Evolutionary conservation across 2,329 filamentous ascomycete genomes (phyloP).

Genomic region (Pseudogymnoascus sp.): DNA sequence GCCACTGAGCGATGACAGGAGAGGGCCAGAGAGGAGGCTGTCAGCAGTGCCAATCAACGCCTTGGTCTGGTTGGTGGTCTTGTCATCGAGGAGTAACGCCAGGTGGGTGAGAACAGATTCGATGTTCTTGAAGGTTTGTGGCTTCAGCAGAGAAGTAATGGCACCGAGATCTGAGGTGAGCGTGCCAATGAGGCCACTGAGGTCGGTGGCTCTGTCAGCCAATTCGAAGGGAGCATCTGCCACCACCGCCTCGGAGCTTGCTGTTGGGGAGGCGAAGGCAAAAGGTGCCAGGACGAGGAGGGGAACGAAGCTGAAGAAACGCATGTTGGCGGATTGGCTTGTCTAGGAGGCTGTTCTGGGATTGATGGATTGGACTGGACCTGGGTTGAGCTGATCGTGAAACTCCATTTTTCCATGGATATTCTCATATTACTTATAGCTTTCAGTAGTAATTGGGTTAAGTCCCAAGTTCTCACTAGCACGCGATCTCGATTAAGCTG

Average conservation of each 20-base stretch:
- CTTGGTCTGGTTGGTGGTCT: constrained; percentile 11
- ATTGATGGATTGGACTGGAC: neutral
- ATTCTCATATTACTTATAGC: neutral
- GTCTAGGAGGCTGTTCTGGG: neutral
- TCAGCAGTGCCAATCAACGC: neutral
- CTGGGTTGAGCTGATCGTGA: neutral
- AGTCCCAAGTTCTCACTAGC: neutral
- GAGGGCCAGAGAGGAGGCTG: neutral
- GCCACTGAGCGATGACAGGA: neutral
- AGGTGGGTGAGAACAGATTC: neutral
- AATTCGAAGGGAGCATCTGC: neutral
- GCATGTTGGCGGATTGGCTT: constrained; percentile 2
- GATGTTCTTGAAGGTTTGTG: constrained; percentile 9
- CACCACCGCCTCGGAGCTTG: neutral
- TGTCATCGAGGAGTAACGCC: constrained; percentile 11
- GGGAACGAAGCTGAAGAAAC: neutral
- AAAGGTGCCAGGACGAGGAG: neutral
- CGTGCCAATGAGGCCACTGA: neutral
- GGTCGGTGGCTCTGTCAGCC: neutral
- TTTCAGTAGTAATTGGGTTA: neutral
- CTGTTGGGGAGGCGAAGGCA: neutral
- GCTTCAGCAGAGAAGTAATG: constrained; percentile 7
- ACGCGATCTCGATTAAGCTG: neutral
- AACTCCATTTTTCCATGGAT: neutral
- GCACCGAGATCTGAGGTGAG: neutral